Base-by-base conservation (phyloP, 345 rosid species). In the Ricinus communis region DNA sequence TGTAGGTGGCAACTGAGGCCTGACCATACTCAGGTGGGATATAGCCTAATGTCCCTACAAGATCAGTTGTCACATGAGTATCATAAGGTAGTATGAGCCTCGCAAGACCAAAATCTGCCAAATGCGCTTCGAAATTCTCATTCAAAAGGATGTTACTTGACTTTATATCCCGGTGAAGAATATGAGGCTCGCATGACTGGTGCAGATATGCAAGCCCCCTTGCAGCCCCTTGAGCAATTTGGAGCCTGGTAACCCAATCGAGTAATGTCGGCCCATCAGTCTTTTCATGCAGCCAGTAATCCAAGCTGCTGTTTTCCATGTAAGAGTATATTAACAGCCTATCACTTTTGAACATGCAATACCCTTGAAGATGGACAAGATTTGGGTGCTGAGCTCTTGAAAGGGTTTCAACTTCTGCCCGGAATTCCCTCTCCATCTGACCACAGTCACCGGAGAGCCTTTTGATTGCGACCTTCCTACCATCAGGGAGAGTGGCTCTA, bases 81-180 rank as follows among this genome's bases (percentile, higher is more conserved):
- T 90, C 96, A 36, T 85, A 84, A 30, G 97, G 94, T 59, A 73
- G 78, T 71, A 92, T 69, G 58, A 90, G 84, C 79, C 97, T 82
- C 4, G 97, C 93, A 0, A 92, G 91, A 75, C 97, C 97, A 53
- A 92, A 92, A 84, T 92, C 97, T 0, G 97, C 97, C 68, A 92
- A 78, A 69, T 92, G 97, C 15, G 97, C 90, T 24, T 81, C 84
- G 43, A 92, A 92, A 27, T 90, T 84, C 81, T 79, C 89, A 54
- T 92, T 88, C 0, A 92, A 72, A 53, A 92, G 96, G 69, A 92
- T 92, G 71, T 92, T 92, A 64, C 97, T 92, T 0, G 97, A 90
- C 67, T 92, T 92, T 5, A 92, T 84, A 70, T 92, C 97, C 2
- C 96, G 88, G 69, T 92, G 97, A 46, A 92, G 81, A 60, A 92